phyloP scores from a whole-genome alignment of 2,329 filamentous ascomycete species.

The Pestalotiopsis sp. region DNA sequence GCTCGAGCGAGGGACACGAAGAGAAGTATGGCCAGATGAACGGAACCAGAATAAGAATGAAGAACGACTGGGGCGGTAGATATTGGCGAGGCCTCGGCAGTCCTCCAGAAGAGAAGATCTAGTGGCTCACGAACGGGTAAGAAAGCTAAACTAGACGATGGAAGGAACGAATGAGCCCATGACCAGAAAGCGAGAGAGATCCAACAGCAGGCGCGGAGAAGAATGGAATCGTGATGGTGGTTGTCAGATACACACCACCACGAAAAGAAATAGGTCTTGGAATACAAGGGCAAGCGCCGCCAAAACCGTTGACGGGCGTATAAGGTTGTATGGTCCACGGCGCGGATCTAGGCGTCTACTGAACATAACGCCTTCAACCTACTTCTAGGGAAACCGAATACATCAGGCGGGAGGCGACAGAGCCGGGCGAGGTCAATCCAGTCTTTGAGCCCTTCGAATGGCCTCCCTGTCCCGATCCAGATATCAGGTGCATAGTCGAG shows the following conservation, averaged over 20 bases:
- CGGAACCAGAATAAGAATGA: neutral
- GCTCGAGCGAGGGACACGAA: no score
- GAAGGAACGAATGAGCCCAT: neutral
- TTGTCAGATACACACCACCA: neutral
- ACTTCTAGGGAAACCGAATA: no score
- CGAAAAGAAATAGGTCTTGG: neutral
- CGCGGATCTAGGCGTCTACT: no score
- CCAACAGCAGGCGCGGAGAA: neutral
- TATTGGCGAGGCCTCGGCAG: neutral
- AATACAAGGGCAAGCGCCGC: neutral
- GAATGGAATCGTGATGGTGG: neutral
- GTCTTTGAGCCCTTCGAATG: neutral
- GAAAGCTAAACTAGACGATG: neutral
- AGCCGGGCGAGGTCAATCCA: neutral
- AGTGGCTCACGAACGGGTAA: neutral
- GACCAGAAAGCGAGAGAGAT: neutral
- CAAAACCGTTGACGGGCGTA: neutral
- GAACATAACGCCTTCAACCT: no score
- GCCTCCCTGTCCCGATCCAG: neutral
- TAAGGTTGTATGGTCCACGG: no score
- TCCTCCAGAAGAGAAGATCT: neutral
- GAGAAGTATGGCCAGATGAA: neutral
- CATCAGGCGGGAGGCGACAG: no score
- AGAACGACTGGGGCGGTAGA: neutral
- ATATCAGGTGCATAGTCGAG: constrained; percentile 6